Conservation (phyloP, 2,329 filamentous ascomycete species). For the Dactylellina parvicollis region DNA sequence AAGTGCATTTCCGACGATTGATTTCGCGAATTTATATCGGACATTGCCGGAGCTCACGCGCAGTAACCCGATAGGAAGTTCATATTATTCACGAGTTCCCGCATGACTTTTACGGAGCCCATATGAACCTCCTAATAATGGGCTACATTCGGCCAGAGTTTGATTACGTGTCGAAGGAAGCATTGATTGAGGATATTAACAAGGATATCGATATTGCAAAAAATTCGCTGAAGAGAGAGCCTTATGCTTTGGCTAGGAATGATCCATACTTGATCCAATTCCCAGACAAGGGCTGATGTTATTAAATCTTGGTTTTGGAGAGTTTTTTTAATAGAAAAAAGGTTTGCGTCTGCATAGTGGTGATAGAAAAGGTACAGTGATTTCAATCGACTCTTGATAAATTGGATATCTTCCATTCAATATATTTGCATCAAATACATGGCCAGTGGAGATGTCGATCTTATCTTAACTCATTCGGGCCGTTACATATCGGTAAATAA, state of each 20-base stretch:
- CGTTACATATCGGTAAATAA: too few relatives aligned
- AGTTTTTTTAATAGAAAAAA: too few relatives aligned
- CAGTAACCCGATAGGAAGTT: constrained; percentile 69
- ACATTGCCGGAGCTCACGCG: constrained; percentile 17
- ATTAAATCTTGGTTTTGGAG: neutral
- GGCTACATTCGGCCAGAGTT: constrained; percentile 90
- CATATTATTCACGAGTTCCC: constrained; percentile 83
- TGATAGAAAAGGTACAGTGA: too few relatives aligned
- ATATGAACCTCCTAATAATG: constrained; percentile 80
- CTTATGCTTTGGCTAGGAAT: constrained; percentile 62
- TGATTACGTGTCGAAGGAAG: constrained; percentile 86
- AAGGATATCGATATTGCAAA: constrained; percentile 86
- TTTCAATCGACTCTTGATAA: too few relatives aligned
- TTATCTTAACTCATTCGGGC: too few relatives aligned
- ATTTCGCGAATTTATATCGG: constrained; percentile 5
- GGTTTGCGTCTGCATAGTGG: too few relatives aligned
- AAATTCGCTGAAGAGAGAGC: constrained; percentile 74
- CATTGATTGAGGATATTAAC: constrained; percentile 85
- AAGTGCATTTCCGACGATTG: constrained; percentile 57
- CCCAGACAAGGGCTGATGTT: neutral
- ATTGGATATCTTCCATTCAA: too few relatives aligned
- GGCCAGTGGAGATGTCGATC: too few relatives aligned
- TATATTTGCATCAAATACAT: too few relatives aligned
- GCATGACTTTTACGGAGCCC: constrained; percentile 83
- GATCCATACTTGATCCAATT: constrained; percentile 54